Evolutionary conservation across 176 grass and related monocot genomes (phyloP).

Genomic region (Avena atlantica): DNA sequence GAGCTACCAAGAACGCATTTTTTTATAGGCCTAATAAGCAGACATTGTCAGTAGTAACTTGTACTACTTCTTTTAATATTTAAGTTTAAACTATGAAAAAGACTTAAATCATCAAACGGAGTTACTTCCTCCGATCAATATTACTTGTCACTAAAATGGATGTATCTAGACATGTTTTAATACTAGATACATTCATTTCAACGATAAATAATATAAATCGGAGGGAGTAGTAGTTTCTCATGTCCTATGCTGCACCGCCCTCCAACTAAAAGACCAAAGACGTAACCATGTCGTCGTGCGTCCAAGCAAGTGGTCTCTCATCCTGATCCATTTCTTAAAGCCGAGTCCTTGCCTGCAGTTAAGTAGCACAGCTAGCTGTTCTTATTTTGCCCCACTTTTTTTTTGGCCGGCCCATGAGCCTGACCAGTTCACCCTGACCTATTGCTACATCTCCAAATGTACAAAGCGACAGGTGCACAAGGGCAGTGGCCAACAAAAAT

Average conservation of each 20-base stretch:
- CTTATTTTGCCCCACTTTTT: background rate
- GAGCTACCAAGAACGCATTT: background rate
- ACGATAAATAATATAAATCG: too few relatives aligned
- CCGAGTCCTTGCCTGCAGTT: background rate
- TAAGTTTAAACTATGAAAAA: too few relatives aligned
- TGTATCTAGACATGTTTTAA: too few relatives aligned
- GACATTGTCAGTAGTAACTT: too few relatives aligned
- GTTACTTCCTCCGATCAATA: too few relatives aligned
- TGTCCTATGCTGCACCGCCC: background rate
- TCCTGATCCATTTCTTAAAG: slow-evolving; percentile 29
- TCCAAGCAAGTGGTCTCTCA: slow-evolving; percentile 29
- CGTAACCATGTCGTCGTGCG: slow-evolving; percentile 29
- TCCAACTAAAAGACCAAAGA: background rate
- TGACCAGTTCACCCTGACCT: too few relatives aligned
- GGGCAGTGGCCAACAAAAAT: too few relatives aligned
- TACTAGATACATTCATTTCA: too few relatives aligned
- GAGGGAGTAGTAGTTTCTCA: background rate
- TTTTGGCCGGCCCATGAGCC: background rate
- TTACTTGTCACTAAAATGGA: too few relatives aligned
- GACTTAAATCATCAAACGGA: too few relatives aligned
- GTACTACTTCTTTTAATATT: background rate
- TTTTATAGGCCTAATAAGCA: background rate
- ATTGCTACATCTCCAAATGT: too few relatives aligned
- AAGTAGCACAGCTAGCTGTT: background rate
- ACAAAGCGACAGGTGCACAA: too few relatives aligned